These are phyloP conservation scores for Musa schizocarpa DNA, from an alignment of 176 grass and related monocot species.

Conservation along the genomic window DNA sequence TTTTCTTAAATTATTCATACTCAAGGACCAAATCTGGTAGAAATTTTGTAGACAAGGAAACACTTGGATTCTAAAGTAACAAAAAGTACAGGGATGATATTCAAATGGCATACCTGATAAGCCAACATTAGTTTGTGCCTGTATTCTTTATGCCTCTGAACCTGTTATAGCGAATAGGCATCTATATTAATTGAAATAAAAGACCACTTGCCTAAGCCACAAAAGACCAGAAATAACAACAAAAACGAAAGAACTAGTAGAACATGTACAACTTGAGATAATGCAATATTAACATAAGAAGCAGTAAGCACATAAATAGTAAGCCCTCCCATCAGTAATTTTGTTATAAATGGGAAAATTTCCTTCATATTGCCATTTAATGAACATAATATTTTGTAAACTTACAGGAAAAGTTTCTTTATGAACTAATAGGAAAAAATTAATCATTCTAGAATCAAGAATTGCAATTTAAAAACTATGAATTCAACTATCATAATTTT, in stretches of 20 bases:
- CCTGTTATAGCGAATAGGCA: constrained; percentile 28
- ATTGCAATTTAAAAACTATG: too few relatives aligned
- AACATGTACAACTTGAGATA: not conserved
- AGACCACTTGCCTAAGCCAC: not conserved
- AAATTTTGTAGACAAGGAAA: not conserved
- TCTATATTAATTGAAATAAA: constrained; percentile 1
- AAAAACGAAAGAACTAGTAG: not conserved
- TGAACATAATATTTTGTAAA: too few relatives aligned
- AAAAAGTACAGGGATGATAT: constrained; percentile 12
- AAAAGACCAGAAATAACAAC: not conserved
- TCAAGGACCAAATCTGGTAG: not conserved
- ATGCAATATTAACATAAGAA: not conserved
- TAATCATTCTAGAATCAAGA: too few relatives aligned
- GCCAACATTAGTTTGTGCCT: constrained; percentile 67
- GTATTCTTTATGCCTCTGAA: constrained; percentile 82
- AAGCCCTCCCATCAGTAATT: not conserved
- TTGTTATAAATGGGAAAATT: not conserved
- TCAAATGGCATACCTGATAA: constrained; percentile 67
- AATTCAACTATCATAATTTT: too few relatives aligned
- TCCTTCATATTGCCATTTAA: too few relatives aligned
- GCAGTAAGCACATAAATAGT: not conserved
- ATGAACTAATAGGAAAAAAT: too few relatives aligned
- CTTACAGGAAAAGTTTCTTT: too few relatives aligned
- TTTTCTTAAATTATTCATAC: not conserved
- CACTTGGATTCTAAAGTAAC: not conserved